Percentiles rank a stretch among this genome's conserved stretches.
Conservation (phyloP, 2,329 filamentous ascomycete genomes). For the Thyridium curvatum region DNA sequence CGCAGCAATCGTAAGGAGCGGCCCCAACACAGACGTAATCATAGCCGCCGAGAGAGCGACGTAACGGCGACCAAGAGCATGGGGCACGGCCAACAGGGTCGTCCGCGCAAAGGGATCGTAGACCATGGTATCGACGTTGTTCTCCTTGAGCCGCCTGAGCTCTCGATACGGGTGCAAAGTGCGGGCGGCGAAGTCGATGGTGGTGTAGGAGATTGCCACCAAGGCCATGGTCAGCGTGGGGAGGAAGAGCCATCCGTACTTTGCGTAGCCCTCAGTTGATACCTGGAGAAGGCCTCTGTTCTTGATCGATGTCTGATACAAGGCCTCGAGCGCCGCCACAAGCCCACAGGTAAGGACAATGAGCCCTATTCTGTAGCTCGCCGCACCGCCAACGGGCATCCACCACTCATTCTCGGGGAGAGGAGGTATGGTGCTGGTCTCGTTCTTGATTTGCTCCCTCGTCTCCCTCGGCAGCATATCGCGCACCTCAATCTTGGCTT, state of each 20-base stretch:
- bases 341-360: not conserved
- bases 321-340: not conserved
- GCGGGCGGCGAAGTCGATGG: not conserved
- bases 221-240: not conserved
- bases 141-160: not conserved
- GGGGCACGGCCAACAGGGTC: not conserved
- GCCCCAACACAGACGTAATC: not conserved
- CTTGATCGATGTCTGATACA: not conserved
- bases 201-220: not conserved
- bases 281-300: not conserved
- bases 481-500: too few relatives aligned
- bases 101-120: not conserved
- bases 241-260: constrained; percentile 1
- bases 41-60: not conserved
- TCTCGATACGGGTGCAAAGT: constrained; percentile 1
- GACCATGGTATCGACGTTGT: not conserved
- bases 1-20: not conserved
- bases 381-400: too few relatives aligned
- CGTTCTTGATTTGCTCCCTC: too few relatives aligned
- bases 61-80: not conserved
- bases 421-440: too few relatives aligned
- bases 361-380: not conserved
- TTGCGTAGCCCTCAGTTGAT: not conserved
- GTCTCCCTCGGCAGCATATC: too few relatives aligned
- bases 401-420: too few relatives aligned